Percentiles rank a stretch among this genome's conserved stretches.
phyloP scores from a whole-genome alignment of 2,329 filamentous ascomycete species.

The Fusarium abutilonis region DNA sequence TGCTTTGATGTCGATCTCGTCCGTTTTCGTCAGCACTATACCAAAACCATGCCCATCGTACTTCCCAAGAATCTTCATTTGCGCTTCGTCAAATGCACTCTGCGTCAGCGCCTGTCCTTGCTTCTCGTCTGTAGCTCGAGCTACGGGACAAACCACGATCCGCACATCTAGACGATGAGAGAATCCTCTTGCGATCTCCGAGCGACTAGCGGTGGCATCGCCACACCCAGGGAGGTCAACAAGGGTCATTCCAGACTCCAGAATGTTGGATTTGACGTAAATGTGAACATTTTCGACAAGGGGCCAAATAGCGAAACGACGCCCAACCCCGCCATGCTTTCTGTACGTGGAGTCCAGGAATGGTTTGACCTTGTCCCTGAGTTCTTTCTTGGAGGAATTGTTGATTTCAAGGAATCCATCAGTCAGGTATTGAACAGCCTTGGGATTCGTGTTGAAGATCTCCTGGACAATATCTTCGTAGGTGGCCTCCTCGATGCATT shows the following conservation, averaged over 20 bases:
- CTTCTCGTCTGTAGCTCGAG: constrained; percentile 45
- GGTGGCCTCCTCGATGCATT: neutral
- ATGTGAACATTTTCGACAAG: constrained; percentile 52
- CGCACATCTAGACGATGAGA: constrained; percentile 41
- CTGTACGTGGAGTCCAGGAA: constrained; percentile 43
- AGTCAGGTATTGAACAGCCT: constrained; percentile 3
- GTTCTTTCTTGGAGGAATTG: neutral
- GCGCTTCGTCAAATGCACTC: constrained; percentile 38
- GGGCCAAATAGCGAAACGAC: constrained; percentile 50
- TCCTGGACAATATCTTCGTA: neutral
- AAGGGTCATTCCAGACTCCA: constrained; percentile 60
- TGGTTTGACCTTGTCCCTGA: constrained; percentile 38
- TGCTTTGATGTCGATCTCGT: constrained; percentile 32
- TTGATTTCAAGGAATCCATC: constrained; percentile 7
- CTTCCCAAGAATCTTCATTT: constrained; percentile 45
- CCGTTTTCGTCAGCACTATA: constrained; percentile 46
- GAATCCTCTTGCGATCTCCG: constrained; percentile 32
- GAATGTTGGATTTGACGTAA: constrained; percentile 56
- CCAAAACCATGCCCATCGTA: constrained; percentile 38
- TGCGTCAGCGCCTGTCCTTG: constrained; percentile 38
- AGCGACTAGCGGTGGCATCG: constrained; percentile 50
- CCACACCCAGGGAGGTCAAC: constrained; percentile 65
- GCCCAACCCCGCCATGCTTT: neutral
- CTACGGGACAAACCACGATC: constrained; percentile 42
- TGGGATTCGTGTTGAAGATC: constrained; percentile 29